phyloP scores from a whole-genome alignment of 345 rosid genomes.

The Cardamine resedifolia region DNA sequence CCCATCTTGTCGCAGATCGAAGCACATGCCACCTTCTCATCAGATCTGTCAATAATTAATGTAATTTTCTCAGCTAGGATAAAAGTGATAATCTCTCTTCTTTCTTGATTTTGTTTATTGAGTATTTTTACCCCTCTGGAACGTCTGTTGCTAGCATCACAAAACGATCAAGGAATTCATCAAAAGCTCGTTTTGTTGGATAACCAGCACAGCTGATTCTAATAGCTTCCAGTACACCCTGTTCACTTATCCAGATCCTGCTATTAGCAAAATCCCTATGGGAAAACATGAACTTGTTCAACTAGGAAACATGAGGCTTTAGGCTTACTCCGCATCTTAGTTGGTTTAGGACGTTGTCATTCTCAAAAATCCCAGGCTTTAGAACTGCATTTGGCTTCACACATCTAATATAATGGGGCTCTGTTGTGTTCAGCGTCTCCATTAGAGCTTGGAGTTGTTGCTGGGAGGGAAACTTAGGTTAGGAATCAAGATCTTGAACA shows the following conservation, averaged over 20 bases:
- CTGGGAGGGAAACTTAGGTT: constrained; percentile 42
- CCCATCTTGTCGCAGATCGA: constrained; percentile 59
- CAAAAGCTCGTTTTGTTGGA: constrained; percentile 76
- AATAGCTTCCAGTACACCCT: constrained; percentile 94
- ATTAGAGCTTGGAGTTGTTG: constrained; percentile 66
- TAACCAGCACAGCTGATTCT: constrained; percentile 86
- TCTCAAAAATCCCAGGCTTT: constrained; percentile 61
- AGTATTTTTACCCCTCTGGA: constrained; percentile 63
- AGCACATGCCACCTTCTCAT: constrained; percentile 56
- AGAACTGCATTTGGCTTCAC: constrained; percentile 64
- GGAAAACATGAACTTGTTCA: constrained; percentile 15
- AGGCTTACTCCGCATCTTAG: constrained; percentile 63
- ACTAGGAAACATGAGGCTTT: constrained; percentile 8
- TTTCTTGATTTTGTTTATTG: background rate
- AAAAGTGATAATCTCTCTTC: constrained; percentile 3
- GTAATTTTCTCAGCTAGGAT: background rate
- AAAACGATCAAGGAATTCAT: constrained; percentile 78
- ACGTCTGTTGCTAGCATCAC: constrained; percentile 68
- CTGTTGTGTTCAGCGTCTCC: constrained; percentile 66
- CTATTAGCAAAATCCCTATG: constrained; percentile 5
- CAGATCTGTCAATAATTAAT: constrained; percentile 43
- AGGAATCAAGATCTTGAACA: constrained; percentile 24
- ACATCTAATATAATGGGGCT: constrained; percentile 68
- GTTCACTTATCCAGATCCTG: constrained; percentile 15
- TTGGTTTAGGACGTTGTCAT: constrained; percentile 55